Percentiles rank a stretch among this genome's conserved stretches.
Evolutionary conservation across 2,329 filamentous ascomycete genomes (phyloP).

Genomic region (Microascus cirrosus): DNA sequence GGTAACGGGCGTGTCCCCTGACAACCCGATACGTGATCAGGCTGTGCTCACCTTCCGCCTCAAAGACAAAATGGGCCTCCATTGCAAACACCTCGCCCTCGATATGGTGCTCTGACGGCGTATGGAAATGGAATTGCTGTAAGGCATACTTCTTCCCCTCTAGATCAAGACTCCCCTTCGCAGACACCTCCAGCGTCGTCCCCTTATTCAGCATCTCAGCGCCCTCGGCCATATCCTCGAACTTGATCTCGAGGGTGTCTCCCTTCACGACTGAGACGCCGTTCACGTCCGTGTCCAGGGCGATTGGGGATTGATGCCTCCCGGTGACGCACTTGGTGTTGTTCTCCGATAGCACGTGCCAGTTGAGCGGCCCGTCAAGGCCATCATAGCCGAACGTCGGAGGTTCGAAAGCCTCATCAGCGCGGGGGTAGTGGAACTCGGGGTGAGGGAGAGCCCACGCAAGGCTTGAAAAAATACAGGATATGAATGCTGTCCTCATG

Average conservation of each 20-base stretch:
- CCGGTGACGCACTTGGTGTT: conserved; percentile 37
- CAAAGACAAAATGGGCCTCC: conserved; percentile 30
- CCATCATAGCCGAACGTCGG: conserved; percentile 3
- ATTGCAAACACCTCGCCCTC: conserved; percentile 25
- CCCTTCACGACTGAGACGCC: conserved; percentile 17
- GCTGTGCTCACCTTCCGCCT: conserved; percentile 11
- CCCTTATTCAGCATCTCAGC: conserved; percentile 39
- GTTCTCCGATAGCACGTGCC: conserved; percentile 29
- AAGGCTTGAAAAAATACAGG: not conserved
- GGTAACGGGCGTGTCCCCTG: too few relatives aligned
- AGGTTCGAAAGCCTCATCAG: not conserved
- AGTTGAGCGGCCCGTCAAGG: conserved; percentile 37
- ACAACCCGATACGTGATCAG: too few relatives aligned
- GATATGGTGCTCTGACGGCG: conserved; percentile 46
- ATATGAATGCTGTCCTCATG: not conserved
- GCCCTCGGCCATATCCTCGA: conserved; percentile 22
- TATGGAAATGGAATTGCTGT: conserved; percentile 49
- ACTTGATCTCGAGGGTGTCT: conserved; percentile 17
- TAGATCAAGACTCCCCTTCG: conserved; percentile 32
- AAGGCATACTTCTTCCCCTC: conserved; percentile 27
- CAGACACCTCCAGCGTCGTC: conserved; percentile 34
- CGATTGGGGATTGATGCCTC: conserved; percentile 43
- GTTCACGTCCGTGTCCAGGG: conserved; percentile 21
- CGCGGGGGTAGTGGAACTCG: not conserved
- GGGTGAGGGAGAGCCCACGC: not conserved